Evolutionary conservation across 805 yeast genomes (phyloP).

Genomic region (Cyberlindnera lachancei): DNA sequence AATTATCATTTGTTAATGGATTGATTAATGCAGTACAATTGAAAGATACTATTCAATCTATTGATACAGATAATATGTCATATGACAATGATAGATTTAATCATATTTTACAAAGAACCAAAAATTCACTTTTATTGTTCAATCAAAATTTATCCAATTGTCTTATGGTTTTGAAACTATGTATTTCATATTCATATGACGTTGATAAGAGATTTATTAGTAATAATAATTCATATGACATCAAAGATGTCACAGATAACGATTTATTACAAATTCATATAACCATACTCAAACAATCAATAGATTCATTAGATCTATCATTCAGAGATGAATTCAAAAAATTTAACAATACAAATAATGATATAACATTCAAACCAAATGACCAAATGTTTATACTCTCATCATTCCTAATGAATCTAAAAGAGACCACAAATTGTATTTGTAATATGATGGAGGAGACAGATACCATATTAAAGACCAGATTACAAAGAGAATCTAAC

Average conservation of each 20-base stretch:
- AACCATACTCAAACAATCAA: too few relatives aligned
- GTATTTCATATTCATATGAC: conserved; percentile 34
- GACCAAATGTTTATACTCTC: conserved; percentile 44
- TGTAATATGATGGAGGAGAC: conserved; percentile 26
- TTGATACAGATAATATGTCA: conserved; percentile 9
- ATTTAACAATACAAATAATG: conserved; percentile 36
- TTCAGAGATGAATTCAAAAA: conserved; percentile 25
- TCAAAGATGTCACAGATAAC: too few relatives aligned
- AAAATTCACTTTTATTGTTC: conserved; percentile 27
- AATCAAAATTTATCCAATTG: conserved; percentile 27
- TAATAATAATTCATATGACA: too few relatives aligned
- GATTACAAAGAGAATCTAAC: conserved; percentile 28
- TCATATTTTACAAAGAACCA: conserved; percentile 25
- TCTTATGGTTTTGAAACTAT: conserved; percentile 25
- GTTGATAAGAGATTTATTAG: too few relatives aligned
- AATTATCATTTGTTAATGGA: conserved; percentile 31
- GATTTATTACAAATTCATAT: too few relatives aligned
- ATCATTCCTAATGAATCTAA: conserved; percentile 40
- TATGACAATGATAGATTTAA: conserved; percentile 21
- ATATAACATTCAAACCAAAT: conserved; percentile 36
- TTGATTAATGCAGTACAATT: conserved; percentile 41
- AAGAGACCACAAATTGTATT: conserved; percentile 29
- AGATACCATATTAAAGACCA: conserved; percentile 22
- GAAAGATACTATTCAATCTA: conserved; percentile 34
- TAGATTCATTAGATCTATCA: conserved; percentile 29